Evolutionary conservation across 345 rosid genomes (phyloP).

Genomic region (Gossypium raimondii): DNA sequence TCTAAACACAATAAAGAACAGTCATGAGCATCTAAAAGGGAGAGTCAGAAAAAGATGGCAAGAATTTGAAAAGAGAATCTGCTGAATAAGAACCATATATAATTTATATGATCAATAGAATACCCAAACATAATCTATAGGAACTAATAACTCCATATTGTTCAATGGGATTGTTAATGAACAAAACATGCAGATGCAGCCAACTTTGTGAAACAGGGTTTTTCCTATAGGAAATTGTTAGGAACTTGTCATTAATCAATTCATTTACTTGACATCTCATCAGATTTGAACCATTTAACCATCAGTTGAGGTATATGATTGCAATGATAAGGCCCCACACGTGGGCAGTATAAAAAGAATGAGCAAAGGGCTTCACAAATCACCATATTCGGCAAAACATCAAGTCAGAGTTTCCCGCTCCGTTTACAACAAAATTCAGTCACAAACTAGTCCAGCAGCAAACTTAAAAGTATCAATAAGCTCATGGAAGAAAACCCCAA

Average conservation of each 20-base stretch:
- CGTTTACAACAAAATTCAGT: not conserved
- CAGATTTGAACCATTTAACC: constrained; percentile 8
- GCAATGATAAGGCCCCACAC: not conserved
- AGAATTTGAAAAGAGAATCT: not conserved
- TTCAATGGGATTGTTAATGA: not conserved
- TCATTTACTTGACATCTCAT: not conserved
- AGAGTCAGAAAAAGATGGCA: not conserved
- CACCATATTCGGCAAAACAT: not conserved
- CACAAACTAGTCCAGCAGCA: not conserved
- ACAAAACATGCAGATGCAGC: not conserved
- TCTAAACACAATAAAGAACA: constrained; percentile 35
- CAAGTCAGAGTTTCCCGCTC: not conserved
- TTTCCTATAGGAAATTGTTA: not conserved
- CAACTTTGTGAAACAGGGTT: not conserved
- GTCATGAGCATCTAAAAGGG: not conserved
- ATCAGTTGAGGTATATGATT: not conserved
- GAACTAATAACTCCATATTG: not conserved
- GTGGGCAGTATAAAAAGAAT: not conserved
- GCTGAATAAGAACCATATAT: not conserved
- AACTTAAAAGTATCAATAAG: constrained; percentile 4
- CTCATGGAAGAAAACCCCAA: not conserved
- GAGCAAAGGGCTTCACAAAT: not conserved
- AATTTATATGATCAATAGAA: not conserved
- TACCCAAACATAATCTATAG: not conserved
- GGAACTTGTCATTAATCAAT: not conserved